Evolutionary conservation across 129 eudicot species (phyloP), one percentile per base, ranked within the genome.

Genomic region (Ambrosia trifida): DNA sequence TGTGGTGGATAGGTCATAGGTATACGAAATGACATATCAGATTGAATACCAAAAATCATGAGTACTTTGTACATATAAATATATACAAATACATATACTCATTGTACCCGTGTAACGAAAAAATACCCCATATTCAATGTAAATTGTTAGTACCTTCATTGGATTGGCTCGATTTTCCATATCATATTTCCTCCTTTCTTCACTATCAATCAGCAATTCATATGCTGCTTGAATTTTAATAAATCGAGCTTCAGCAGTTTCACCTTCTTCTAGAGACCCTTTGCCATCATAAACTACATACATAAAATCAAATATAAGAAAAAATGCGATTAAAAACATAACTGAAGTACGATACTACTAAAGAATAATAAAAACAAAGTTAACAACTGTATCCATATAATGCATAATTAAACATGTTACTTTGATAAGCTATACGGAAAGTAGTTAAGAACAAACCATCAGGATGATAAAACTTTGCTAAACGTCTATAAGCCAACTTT

Each of bases 211-310:
- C 40, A 94, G 88, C 73, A 94, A 76, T 82, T 94, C 99, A 76
- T 94, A 94, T 54, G 99, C 99, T 54, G 99, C 99, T 81, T 94
- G 99, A 66, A 94, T 90, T 76, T 87, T 94, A 63, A 94, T 94
- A 81, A 94, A 94, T 80, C 99, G 88, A 81, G 94, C 69, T 84
- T 94, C 99, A 66, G 99, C 97, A 28, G 97, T 94, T 83, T 94
- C 99, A 68, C 96, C 99, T 85, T 94, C 86, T 35, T 88, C 93
- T 19, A 94, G 96, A 66, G 89, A 82, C 64, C 97, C 99, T 84
- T 86, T 90, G 58, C 99, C 99, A 94, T 94, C 84, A 83, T 94
- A 94, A 79, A 94, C 99, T 94, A 72, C 47, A 75, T 77, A 79
- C 61, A 54, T 64, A 47, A 24, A 43, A 58, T 50, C 72, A 82